These are phyloP conservation scores for Microcyclosporella mali DNA, from an alignment of 2,329 filamentous ascomycete genomes.

Conservation along the genomic window DNA sequence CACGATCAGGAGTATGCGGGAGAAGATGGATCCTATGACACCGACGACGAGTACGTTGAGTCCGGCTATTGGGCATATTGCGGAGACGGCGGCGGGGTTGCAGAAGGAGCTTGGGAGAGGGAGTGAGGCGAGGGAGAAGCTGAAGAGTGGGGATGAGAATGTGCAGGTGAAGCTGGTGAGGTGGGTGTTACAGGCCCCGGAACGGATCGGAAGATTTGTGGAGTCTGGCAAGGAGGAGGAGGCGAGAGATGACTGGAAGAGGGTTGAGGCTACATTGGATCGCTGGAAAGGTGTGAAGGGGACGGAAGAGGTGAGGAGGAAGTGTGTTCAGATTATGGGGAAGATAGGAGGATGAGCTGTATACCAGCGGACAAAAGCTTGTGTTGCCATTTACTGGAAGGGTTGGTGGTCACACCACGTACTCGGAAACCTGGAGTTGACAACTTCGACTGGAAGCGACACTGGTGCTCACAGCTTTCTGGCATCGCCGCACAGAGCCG, in stretches of 20 bases:
- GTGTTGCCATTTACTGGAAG: too few relatives aligned
- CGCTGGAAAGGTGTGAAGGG: constrained; percentile 42
- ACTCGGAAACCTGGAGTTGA: too few relatives aligned
- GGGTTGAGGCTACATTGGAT: constrained; percentile 35
- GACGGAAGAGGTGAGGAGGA: constrained; percentile 34
- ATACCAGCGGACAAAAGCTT: too few relatives aligned
- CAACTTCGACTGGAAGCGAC: too few relatives aligned
- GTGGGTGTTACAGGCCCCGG: constrained; percentile 58
- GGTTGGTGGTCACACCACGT: too few relatives aligned
- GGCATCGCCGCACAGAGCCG: too few relatives aligned
- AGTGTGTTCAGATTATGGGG: constrained; percentile 30
- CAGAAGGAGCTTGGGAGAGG: constrained; percentile 34
- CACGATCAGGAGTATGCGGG: constrained; percentile 84
- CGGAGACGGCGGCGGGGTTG: constrained; percentile 48
- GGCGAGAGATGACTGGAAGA: constrained; percentile 49
- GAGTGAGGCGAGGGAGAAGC: constrained; percentile 10
- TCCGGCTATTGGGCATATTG: constrained; percentile 69
- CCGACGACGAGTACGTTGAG: constrained; percentile 67
- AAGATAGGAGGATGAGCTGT: constrained; percentile 6
- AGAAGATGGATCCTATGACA: constrained; percentile 72
- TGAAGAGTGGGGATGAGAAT: constrained; percentile 31
- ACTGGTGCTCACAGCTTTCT: too few relatives aligned
- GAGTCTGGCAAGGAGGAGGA: constrained; percentile 55
- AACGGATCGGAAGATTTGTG: constrained; percentile 53
- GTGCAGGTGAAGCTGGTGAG: constrained; percentile 52